phyloP scores from a whole-genome alignment of 345 rosid species.

The Trapa incisa region DNA sequence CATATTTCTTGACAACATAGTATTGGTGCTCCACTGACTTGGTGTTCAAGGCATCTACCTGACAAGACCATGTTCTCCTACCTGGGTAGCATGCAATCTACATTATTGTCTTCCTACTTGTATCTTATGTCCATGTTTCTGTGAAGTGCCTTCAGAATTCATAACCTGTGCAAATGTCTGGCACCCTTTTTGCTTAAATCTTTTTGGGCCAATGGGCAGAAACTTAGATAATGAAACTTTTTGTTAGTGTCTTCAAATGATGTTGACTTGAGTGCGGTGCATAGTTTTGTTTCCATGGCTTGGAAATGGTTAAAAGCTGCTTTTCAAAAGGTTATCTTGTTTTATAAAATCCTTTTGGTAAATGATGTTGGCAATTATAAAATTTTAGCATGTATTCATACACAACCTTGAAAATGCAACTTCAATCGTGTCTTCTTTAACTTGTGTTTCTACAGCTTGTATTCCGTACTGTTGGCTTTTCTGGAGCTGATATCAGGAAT shows the following conservation, averaged over 20 bases:
- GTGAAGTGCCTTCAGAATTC: neutral
- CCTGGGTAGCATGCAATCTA: neutral
- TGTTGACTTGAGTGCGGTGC: neutral
- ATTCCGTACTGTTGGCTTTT: slow-evolving; percentile 85
- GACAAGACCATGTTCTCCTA: neutral
- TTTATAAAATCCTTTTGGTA: neutral
- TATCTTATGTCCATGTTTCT: neutral
- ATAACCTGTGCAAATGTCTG: neutral
- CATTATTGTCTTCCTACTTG: no score
- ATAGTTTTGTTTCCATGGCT: neutral
- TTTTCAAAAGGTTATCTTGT: neutral
- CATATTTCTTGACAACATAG: neutral
- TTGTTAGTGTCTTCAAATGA: neutral
- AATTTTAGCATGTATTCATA: neutral
- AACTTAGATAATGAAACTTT: no score
- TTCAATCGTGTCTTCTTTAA: slow-evolving; percentile 1
- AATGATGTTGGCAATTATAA: neutral
- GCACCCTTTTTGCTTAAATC: neutral
- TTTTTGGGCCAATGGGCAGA: neutral
- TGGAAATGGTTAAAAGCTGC: neutral
- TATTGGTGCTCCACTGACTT: neutral
- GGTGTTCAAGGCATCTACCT: neutral
- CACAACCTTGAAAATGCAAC: neutral
- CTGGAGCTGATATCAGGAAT: slow-evolving; percentile 94
- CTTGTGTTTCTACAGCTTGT: slow-evolving; percentile 50